Conservation (phyloP, 768 basidiomycete genomes). For the Dioszegia aurantiaca region DNA sequence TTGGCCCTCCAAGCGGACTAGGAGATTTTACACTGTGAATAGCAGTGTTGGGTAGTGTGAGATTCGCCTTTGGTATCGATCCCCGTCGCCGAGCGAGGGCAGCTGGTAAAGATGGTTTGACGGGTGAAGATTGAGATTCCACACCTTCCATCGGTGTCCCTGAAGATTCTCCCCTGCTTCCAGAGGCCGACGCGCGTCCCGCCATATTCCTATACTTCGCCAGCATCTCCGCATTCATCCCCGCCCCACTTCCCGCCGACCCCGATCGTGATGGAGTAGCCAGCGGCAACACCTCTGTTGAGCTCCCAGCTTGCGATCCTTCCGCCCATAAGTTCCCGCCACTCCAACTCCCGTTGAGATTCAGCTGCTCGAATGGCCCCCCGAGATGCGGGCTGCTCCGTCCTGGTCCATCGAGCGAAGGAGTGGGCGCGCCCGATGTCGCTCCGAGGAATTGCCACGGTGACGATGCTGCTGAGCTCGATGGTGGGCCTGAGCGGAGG, state of each 20-base stretch:
- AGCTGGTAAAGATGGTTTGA: constrained; percentile 20
- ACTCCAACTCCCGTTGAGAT: constrained; percentile 45
- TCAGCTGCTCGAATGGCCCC: constrained; percentile 49
- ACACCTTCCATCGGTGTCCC: not conserved
- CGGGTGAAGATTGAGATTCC: not conserved
- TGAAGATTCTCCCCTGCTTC: constrained; percentile 5
- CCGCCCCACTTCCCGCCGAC: constrained; percentile 9
- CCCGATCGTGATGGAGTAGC: constrained; percentile 11
- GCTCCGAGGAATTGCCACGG: constrained; percentile 47
- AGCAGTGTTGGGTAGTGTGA: too few species aligned
- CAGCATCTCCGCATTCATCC: constrained; percentile 32
- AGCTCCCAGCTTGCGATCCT: constrained; percentile 14
- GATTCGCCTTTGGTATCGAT: constrained; percentile 23
- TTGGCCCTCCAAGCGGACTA: not conserved
- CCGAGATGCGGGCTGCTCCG: constrained; percentile 47
- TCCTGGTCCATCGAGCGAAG: constrained; percentile 43
- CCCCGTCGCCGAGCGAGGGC: constrained; percentile 27
- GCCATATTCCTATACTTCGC: constrained; percentile 27
- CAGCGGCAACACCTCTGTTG: not conserved
- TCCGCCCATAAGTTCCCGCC: constrained; percentile 39
- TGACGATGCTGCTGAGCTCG: constrained; percentile 14
- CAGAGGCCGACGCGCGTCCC: constrained; percentile 12
- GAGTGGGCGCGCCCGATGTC: constrained; percentile 47
- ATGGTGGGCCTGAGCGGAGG: constrained; percentile 11
- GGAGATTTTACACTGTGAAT: too few species aligned